phyloP scores from a whole-genome alignment of 1,284 basidiomycete genomes.

The Ceratobasidium sp. region DNA sequence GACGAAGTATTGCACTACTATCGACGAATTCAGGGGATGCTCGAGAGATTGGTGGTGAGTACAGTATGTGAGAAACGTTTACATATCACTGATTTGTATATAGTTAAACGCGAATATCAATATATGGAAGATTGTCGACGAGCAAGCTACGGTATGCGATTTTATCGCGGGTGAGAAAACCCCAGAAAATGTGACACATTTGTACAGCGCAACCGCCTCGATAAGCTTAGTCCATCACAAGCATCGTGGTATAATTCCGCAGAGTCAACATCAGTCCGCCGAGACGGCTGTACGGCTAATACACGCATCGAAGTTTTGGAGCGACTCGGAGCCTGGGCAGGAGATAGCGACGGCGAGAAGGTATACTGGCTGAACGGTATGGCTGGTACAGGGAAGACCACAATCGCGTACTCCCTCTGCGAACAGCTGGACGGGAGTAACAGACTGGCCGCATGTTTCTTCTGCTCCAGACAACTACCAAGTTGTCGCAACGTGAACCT shows the following conservation, averaged over 20 bases:
- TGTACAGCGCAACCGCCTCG: too few species aligned
- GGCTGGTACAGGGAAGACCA: too few species aligned
- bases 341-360: background rate
- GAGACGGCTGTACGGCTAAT: background rate
- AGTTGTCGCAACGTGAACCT: background rate
- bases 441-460: background rate
- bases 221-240: too few species aligned
- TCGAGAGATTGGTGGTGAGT: constrained; percentile 2
- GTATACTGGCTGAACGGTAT: background rate
- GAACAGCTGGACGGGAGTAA: background rate
- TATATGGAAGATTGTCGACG: constrained; percentile 18
- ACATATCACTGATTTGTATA: background rate
- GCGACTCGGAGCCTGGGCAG: background rate
- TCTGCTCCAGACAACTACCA: background rate
- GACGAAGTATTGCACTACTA: background rate
- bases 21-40: background rate
- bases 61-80: background rate
- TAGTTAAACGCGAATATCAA: constrained; percentile 1
- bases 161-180: too few species aligned
- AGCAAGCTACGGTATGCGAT: background rate
- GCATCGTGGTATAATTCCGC: constrained; percentile 5
- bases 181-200: background rate
- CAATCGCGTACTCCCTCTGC: background rate
- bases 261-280: background rate
- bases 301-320: background rate